Evolutionary conservation across 2,329 filamentous ascomycete genomes (phyloP).

Genomic region (Ophiostoma angusticollis): DNA sequence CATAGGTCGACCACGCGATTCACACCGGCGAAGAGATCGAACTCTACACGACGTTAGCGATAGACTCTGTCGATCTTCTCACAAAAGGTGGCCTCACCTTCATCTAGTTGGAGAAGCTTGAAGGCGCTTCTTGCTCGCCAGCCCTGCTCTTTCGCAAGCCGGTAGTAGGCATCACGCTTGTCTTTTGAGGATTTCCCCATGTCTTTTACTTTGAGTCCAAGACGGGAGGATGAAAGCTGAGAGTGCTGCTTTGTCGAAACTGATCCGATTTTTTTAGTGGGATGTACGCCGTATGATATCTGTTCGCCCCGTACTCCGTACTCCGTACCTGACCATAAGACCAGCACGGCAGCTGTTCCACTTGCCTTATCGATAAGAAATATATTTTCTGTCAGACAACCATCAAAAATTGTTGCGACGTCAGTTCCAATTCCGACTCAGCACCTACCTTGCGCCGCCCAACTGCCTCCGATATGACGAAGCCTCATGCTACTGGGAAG

Average conservation of each 20-base stretch:
- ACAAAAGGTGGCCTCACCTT: slow-evolving; percentile 32
- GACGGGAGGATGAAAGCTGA: background rate
- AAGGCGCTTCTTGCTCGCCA: slow-evolving; percentile 95
- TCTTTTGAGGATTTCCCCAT: slow-evolving; percentile 98
- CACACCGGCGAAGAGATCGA: slow-evolving; percentile 82
- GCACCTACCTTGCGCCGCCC: too few relatives aligned
- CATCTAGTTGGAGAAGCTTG: slow-evolving; percentile 91
- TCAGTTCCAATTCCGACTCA: too few relatives aligned
- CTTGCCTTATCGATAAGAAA: background rate
- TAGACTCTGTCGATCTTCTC: background rate
- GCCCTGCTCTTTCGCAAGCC: slow-evolving; percentile 95
- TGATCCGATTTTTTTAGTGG: slow-evolving; percentile 1
- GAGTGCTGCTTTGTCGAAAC: too few relatives aligned
- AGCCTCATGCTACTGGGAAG: background rate
- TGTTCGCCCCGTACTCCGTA: too few relatives aligned
- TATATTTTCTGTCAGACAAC: background rate
- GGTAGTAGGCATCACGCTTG: slow-evolving; percentile 95
- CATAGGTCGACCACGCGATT: slow-evolving; percentile 92
- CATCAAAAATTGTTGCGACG: too few relatives aligned
- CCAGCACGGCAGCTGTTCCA: background rate
- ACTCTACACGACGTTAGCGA: slow-evolving; percentile 43
- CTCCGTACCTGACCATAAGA: background rate
- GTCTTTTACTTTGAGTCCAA: too few relatives aligned
- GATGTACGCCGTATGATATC: too few relatives aligned
- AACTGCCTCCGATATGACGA: too few relatives aligned